Evolutionary conservation across 352 stramenopile genomes (phyloP).

Genomic region (Ophiocytium majus): DNA sequence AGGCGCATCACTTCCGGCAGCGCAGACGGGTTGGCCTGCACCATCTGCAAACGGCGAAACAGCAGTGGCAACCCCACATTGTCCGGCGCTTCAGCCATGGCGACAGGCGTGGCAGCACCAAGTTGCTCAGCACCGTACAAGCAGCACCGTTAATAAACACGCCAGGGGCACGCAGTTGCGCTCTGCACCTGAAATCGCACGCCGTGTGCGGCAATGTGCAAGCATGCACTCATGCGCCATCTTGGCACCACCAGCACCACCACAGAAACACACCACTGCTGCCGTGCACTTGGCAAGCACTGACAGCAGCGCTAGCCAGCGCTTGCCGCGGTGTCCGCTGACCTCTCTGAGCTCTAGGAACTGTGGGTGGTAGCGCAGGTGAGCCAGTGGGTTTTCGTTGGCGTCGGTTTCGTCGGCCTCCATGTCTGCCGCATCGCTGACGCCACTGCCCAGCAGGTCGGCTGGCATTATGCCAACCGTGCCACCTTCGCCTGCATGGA

Average conservation of each 20-base stretch:
- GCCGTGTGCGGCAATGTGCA: background rate
- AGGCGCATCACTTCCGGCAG: background rate
- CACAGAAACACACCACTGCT: background rate
- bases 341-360: slow-evolving; percentile 22
- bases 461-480: background rate
- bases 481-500: background rate
- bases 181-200: background rate
- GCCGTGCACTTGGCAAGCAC: background rate
- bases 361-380: slow-evolving; percentile 4
- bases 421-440: background rate
- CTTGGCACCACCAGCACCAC: background rate
- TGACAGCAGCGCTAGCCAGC: background rate
- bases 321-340: too few relatives aligned
- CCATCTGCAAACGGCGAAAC: background rate
- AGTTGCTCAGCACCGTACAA: too few relatives aligned
- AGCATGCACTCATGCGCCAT: background rate
- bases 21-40: background rate
- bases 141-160: too few relatives aligned
- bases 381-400: slow-evolving; percentile 1
- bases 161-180: background rate
- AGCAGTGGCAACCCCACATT: too few relatives aligned
- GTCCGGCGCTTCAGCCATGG: too few relatives aligned
- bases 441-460: background rate
- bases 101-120: too few relatives aligned
- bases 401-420: too few relatives aligned